These are phyloP conservation scores for Solanum hybrid DNA, from an alignment of 305 asterid genomes.

Conservation along the genomic window DNA sequence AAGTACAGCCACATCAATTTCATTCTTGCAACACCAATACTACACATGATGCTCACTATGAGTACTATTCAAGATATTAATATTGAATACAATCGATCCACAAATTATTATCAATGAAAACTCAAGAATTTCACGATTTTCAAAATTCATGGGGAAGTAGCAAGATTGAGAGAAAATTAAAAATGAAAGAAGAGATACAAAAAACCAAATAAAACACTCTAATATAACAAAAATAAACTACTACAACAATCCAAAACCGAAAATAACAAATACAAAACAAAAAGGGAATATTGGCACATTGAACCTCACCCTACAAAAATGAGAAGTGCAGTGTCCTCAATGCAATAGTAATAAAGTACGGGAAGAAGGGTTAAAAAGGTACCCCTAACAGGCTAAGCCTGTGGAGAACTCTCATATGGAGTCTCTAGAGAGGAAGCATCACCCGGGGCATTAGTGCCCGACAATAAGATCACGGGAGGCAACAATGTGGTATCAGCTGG, in stretches of 20 bases:
- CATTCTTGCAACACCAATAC: background rate
- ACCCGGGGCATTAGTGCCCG: background rate
- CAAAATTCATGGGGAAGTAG: background rate
- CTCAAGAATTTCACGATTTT: background rate
- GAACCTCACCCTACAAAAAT: background rate
- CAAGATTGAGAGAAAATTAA: background rate
- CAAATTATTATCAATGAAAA: background rate
- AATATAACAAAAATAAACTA: background rate
- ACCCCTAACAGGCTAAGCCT: background rate
- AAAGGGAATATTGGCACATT: background rate
- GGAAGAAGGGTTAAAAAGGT: background rate
- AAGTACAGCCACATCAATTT: background rate
- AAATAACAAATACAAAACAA: too few relatives aligned
- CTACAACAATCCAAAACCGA: background rate
- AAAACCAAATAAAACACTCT: background rate
- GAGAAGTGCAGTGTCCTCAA: background rate
- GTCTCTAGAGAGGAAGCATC: background rate
- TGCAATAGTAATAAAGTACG: background rate
- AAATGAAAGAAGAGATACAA: background rate
- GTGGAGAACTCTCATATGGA: background rate
- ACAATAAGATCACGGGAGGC: background rate
- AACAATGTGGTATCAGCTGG: background rate
- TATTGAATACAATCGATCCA: background rate
- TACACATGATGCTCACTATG: background rate
- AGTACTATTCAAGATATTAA: background rate